These are phyloP conservation scores for Cotoneaster glaucophyllus DNA, from an alignment of 306 rosid genomes.

Conservation along the genomic window DNA sequence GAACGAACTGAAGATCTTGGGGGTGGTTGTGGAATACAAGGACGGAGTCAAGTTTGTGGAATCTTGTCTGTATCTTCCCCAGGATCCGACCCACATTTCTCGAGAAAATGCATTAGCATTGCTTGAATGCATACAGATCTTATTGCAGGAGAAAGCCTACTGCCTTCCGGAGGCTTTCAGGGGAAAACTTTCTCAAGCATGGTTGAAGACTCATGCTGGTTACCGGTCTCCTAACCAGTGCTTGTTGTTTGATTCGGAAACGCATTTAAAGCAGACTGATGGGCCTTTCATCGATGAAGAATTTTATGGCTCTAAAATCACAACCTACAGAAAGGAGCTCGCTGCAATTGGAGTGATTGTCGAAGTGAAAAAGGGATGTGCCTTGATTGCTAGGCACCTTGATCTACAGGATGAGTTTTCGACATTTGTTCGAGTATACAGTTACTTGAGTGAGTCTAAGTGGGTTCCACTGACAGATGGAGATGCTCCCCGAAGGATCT, in stretches of 20 bases:
- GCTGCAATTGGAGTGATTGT: constrained; percentile 38
- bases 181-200: constrained; percentile 30
- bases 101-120: constrained; percentile 37
- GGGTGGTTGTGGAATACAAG: constrained; percentile 41
- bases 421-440: constrained; percentile 34
- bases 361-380: constrained; percentile 33
- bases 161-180: constrained; percentile 23
- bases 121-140: constrained; percentile 39
- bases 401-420: constrained; percentile 16
- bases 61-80: constrained; percentile 33
- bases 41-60: constrained; percentile 42
- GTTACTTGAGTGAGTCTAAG: constrained; percentile 26
- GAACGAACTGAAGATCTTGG: constrained; percentile 49
- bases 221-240: constrained; percentile 46
- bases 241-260: constrained; percentile 35
- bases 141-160: not conserved
- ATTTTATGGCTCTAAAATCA: constrained; percentile 39
- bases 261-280: constrained; percentile 32
- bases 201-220: constrained; percentile 64
- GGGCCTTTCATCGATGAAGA: constrained; percentile 66
- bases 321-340: constrained; percentile 42
- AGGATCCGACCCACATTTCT: constrained; percentile 29
- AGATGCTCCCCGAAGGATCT: constrained; percentile 31
- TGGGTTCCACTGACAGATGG: constrained; percentile 38
- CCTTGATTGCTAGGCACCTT: constrained; percentile 42